Conservation (phyloP, 345 rosid species). For the Aurinia saxatilis region DNA sequence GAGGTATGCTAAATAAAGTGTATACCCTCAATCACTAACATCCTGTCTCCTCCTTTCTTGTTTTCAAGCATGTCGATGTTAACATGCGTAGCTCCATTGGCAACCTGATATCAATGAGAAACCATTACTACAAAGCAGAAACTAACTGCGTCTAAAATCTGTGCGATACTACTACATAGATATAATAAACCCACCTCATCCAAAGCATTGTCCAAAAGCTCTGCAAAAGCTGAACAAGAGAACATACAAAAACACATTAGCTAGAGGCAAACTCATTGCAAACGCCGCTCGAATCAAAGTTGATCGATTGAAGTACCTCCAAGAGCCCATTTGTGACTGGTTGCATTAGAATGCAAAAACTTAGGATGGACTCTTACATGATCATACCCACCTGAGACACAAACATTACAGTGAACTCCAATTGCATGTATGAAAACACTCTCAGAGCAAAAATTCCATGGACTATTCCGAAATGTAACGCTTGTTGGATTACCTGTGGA, state of each 20-base stretch:
- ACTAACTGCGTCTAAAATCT: not conserved
- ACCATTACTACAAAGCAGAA: not conserved
- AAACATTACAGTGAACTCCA: not conserved
- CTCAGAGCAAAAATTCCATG: no score
- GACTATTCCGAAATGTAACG: no score
- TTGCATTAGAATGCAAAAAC: constrained; percentile 93
- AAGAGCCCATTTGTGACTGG: constrained; percentile 99
- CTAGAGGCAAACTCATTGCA: not conserved
- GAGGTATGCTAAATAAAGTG: not conserved
- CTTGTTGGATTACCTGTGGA: constrained; percentile 35
- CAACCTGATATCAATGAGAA: constrained; percentile 37
- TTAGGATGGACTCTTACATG: constrained; percentile 96
- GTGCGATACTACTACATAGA: not conserved
- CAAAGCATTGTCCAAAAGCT: constrained; percentile 81
- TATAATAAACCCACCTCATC: constrained; percentile 57
- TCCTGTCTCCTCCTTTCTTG: constrained; percentile 55
- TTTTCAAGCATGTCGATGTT: constrained; percentile 63
- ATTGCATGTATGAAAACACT: no score
- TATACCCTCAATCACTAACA: constrained; percentile 80
- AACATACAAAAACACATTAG: not conserved
- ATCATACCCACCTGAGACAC: constrained; percentile 62
- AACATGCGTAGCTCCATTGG: constrained; percentile 74
- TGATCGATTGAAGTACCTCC: constrained; percentile 52
- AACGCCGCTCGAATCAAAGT: not conserved
- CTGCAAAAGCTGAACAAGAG: constrained; percentile 71